phyloP scores from a whole-genome alignment of 108 stramenopile genomes.

The Fragilariopsis cylindrus region DNA sequence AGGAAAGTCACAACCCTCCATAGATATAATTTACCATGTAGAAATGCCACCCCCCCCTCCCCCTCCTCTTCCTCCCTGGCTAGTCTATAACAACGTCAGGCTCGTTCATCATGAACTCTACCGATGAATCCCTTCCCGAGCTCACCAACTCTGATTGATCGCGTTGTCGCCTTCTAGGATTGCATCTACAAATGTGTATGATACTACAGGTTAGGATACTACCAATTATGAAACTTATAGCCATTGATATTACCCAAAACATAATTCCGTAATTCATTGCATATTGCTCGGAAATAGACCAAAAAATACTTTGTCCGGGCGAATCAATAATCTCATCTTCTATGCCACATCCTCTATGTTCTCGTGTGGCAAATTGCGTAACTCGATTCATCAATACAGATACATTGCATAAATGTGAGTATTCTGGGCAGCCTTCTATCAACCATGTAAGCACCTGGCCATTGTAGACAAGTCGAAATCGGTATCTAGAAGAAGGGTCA shows the following conservation, averaged over 20 bases:
- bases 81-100: not conserved
- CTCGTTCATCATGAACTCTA: not conserved
- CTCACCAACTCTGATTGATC: slow-evolving; percentile 14
- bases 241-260: not conserved
- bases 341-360: slow-evolving; percentile 17
- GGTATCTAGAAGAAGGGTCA: slow-evolving; percentile 38
- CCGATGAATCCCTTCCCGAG: not conserved
- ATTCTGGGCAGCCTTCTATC: slow-evolving; percentile 56
- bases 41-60: not conserved
- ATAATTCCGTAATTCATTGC: not conserved
- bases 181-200: not conserved
- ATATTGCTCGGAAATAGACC: too few species aligned
- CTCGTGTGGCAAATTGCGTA: slow-evolving; percentile 45
- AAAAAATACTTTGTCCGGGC: too few species aligned
- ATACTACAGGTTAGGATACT: not conserved
- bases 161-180: not conserved
- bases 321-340: not conserved
- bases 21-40: too few species aligned
- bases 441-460: slow-evolving; percentile 63
- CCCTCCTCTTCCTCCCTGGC: too few species aligned
- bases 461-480: slow-evolving; percentile 82
- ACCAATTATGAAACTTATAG: slow-evolving; percentile 5
- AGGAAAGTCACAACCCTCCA: too few species aligned
- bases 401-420: slow-evolving; percentile 62
- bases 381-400: slow-evolving; percentile 42